phyloP scores from a whole-genome alignment of 768 basidiomycete genomes.

The Boletales sp. region DNA sequence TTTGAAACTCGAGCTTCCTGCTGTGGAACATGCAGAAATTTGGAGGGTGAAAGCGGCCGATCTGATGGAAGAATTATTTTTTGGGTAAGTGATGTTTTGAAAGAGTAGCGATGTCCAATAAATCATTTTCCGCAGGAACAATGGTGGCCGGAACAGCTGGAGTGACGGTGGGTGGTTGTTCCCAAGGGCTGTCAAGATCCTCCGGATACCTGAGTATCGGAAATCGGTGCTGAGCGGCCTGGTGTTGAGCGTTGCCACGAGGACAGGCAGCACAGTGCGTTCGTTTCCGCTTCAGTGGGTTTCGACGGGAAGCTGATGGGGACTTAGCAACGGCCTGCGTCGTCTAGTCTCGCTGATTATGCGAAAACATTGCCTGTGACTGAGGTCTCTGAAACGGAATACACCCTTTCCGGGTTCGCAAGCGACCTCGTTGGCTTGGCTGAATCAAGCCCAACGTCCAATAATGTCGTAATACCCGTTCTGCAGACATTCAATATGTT shows the following conservation, averaged over 20 bases:
- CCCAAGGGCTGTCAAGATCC: constrained; percentile 63
- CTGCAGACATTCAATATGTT: constrained; percentile 73
- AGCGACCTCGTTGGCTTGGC: constrained; percentile 56
- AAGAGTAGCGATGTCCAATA: constrained; percentile 1
- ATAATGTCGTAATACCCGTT: constrained; percentile 77
- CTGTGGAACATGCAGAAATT: constrained; percentile 32
- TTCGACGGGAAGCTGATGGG: constrained; percentile 13
- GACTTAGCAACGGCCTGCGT: constrained; percentile 64
- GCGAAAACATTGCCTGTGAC: constrained; percentile 48
- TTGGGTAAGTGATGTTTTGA: constrained; percentile 36
- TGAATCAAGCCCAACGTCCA: constrained; percentile 52
- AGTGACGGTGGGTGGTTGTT: constrained; percentile 73
- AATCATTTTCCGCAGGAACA: constrained; percentile 26
- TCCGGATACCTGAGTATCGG: constrained; percentile 63
- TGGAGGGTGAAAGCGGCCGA: constrained; percentile 53
- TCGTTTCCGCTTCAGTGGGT: constrained; percentile 2
- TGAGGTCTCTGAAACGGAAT: constrained; percentile 28
- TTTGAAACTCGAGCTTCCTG: constrained; percentile 44
- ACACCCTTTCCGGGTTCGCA: constrained; percentile 50
- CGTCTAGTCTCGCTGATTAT: constrained; percentile 58
- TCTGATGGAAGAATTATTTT: constrained; percentile 52
- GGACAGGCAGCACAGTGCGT: constrained; percentile 81
- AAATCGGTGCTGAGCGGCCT: constrained; percentile 62
- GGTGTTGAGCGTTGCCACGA: constrained; percentile 77
- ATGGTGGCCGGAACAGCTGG: constrained; percentile 46